Base-by-base conservation (phyloP, 495 filamentous ascomycete species). In the Parmelia sp. region DNA sequence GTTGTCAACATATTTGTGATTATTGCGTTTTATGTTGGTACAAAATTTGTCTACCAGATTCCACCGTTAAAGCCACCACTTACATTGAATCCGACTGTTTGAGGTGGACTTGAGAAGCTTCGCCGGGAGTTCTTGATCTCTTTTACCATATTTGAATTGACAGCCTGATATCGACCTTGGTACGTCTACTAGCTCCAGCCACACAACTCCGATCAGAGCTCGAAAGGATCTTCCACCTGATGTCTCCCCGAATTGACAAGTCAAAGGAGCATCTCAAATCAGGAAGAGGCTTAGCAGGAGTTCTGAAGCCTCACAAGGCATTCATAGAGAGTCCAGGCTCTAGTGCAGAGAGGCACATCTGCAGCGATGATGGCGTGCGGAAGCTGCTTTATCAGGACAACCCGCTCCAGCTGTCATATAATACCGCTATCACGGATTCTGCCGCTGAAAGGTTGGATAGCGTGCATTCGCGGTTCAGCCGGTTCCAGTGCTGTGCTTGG, bases 251-350 rank as follows among this genome's bases (percentile, higher is more conserved):
- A 61, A 33, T 51, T 31, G 9, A 61, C 21, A 15, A 36, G 49
- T 19, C 0, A 61, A 19, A 6, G 51, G 51, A 36, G n/a, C 40
- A 27, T 36, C 39, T 60, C 27, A 44, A 49, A 9, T 29, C 4
- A 60, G 37, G 1, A 60, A 44, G 57, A 37, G 57, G 57, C n/a
- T 33, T 14, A 58, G 57, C 33, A 58, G 56, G 33, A 58, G 56
- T 39, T 31, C 56, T 58, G 33, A 58, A 39, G 56, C 17, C 56
- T 58, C 19, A 58, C 19, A 58, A 58, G 31, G 23, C 33, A 58
- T 58, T 33, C 23, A 58, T 45, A 45, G 12, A 42, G 39, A 42
- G 15, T 17, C 39, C 12, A 42, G 39, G 39, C 39, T 42, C 39
- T 42, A 42, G 21, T 45, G 51, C 31, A 56, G 33, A 33, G 51